These are phyloP conservation scores for Pyrenophora seminiperda DNA, from an alignment of 2,329 filamentous ascomycete species.

Conservation along the genomic window DNA sequence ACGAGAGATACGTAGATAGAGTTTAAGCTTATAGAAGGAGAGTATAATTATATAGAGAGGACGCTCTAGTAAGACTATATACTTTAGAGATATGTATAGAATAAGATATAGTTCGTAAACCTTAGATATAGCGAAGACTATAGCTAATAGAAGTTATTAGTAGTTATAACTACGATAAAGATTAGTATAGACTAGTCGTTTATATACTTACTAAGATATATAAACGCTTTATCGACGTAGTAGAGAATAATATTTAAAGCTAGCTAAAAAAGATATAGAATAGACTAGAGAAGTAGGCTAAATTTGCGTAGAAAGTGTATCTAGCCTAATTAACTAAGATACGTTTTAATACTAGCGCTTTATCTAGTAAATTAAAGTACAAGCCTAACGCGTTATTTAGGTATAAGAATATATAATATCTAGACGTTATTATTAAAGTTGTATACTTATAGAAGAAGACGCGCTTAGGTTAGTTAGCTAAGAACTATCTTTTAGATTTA, in stretches of 20 bases:
- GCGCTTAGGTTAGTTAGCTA: slow-evolving; percentile 17
- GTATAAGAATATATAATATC: slow-evolving; percentile 29
- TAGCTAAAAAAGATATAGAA: slow-evolving; percentile 25
- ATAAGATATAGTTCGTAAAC: slow-evolving; percentile 24
- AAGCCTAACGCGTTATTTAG: slow-evolving; percentile 29
- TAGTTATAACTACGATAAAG: slow-evolving; percentile 28
- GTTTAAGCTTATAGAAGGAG: slow-evolving; percentile 23
- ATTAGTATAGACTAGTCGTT: slow-evolving; percentile 19
- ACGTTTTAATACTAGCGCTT: slow-evolving; percentile 9
- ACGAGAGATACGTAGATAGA: slow-evolving; percentile 16
- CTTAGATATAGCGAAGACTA: slow-evolving; percentile 1
- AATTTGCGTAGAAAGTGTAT: slow-evolving; percentile 29
- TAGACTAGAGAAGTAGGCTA: slow-evolving; percentile 18
- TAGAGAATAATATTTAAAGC: slow-evolving; percentile 26
- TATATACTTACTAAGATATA: slow-evolving; percentile 30
- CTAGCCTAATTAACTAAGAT: slow-evolving; percentile 24
- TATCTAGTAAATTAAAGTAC: slow-evolving; percentile 23
- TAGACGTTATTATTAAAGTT: slow-evolving; percentile 27
- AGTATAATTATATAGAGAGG: slow-evolving; percentile 21
- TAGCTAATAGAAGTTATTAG: slow-evolving; percentile 10
- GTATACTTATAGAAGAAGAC: slow-evolving; percentile 23
- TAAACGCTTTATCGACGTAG: slow-evolving; percentile 20
- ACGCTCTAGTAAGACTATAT: slow-evolving; percentile 16
- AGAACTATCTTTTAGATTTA: slow-evolving; percentile 28
- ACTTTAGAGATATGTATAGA: slow-evolving; percentile 19